A percentile compares a stretch with the other conserved stretches of the same genome.
These are phyloP conservation scores for Sugiyamaella novakii DNA, from an alignment of 1,139 yeast species.

Conservation along the genomic window DNA sequence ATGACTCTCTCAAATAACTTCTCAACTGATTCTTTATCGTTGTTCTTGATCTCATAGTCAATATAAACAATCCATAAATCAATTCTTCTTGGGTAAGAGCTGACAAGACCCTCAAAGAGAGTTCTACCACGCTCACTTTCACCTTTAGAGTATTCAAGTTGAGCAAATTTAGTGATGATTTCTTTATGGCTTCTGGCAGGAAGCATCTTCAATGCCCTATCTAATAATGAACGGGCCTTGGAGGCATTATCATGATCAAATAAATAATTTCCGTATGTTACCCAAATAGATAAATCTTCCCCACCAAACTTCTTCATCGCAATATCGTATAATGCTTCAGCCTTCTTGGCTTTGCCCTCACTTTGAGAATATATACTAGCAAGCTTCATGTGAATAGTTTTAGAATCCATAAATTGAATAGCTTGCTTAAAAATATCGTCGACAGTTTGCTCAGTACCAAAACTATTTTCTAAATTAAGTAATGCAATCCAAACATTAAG, in stretches of 20 bases:
- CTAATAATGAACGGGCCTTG: constrained; percentile 68
- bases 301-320: constrained; percentile 82
- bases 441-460: constrained; percentile 82
- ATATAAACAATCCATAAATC: constrained; percentile 95
- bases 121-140: constrained; percentile 95
- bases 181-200: constrained; percentile 74
- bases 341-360: constrained; percentile 63
- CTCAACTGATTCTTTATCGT: constrained; percentile 65
- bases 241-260: constrained; percentile 55
- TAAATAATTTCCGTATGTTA: constrained; percentile 71
- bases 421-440: constrained; percentile 81
- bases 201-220: constrained; percentile 69
- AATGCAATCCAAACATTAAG: constrained; percentile 95
- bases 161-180: constrained; percentile 84
- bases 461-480: constrained; percentile 88
- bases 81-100: constrained; percentile 88
- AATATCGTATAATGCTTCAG: constrained; percentile 64
- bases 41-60: constrained; percentile 81
- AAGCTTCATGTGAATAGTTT: constrained; percentile 75
- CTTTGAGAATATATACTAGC: constrained; percentile 74
- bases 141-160: constrained; percentile 81
- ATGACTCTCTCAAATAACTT: constrained; percentile 79
- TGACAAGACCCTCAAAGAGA: constrained; percentile 84
- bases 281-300: constrained; percentile 68
- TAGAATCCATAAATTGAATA: constrained; percentile 88